phyloP scores from a whole-genome alignment of 2,329 filamentous ascomycete species.

The Ceratocystis smalleyi region DNA sequence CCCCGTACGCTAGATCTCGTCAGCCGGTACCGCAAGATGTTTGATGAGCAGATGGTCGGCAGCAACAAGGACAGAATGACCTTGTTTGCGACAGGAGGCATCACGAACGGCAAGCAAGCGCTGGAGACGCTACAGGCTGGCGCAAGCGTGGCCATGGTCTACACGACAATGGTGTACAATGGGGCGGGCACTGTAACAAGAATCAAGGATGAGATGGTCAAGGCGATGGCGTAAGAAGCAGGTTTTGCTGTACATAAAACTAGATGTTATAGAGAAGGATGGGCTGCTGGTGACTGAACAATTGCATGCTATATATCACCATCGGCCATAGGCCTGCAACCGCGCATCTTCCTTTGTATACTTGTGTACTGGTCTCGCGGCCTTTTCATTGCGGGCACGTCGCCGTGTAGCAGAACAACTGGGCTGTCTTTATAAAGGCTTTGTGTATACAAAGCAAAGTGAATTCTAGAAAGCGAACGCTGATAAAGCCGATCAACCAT shows the following conservation, averaged over 20 bases:
- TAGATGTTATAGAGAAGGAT: not conserved
- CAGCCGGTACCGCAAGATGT: constrained; percentile 55
- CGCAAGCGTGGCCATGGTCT: constrained; percentile 80
- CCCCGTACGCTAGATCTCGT: constrained; percentile 65
- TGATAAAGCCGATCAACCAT: not conserved
- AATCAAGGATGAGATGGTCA: constrained; percentile 48
- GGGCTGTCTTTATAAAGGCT: too few relatives aligned
- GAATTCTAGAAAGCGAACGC: not conserved
- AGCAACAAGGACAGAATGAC: constrained; percentile 44
- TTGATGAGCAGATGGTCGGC: constrained; percentile 35
- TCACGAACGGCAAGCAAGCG: constrained; percentile 76
- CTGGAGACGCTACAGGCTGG: constrained; percentile 71
- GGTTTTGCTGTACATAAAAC: not conserved
- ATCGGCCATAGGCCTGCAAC: not conserved
- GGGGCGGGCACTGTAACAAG: constrained; percentile 48
- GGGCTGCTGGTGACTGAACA: not conserved
- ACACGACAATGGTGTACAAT: constrained; percentile 58
- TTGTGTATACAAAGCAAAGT: not conserved
- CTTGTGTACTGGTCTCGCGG: too few relatives aligned
- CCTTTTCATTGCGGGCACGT: too few relatives aligned
- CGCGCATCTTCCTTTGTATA: not conserved
- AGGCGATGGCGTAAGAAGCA: constrained; percentile 23
- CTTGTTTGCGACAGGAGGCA: constrained; percentile 86
- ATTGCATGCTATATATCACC: not conserved
- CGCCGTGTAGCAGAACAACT: too few relatives aligned